A percentile compares a stretch with the other conserved stretches of the same genome.
Evolutionary conservation across 352 stramenopile species (phyloP).

Genomic region (Pythium guiyangense): DNA sequence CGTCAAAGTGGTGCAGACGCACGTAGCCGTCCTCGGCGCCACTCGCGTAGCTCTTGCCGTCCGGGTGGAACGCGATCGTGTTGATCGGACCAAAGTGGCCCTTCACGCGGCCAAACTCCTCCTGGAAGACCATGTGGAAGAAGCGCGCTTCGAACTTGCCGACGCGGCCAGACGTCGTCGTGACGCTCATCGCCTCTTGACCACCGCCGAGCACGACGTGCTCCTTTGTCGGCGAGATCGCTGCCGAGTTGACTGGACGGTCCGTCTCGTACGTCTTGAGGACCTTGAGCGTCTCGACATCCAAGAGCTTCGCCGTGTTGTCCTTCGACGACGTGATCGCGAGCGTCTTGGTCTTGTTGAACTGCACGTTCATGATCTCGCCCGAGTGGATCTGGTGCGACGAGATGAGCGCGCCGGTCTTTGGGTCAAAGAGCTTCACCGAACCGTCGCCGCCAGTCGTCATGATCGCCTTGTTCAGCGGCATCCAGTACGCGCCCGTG

Average conservation of each 20-base stretch:
- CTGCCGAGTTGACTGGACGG: slow-evolving; percentile 97
- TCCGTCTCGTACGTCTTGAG: slow-evolving; percentile 99
- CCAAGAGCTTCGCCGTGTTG: slow-evolving; percentile 96
- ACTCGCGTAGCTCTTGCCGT: slow-evolving; percentile 98
- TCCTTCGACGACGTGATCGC: slow-evolving; percentile 97
- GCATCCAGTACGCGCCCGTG: slow-evolving; percentile 83
- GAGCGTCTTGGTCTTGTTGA: slow-evolving; percentile 96
- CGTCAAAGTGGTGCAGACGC: slow-evolving; percentile 97
- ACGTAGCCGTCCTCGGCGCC: slow-evolving; percentile 98
- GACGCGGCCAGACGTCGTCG: slow-evolving; percentile 90
- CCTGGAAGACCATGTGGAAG: slow-evolving; percentile 98
- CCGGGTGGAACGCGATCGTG: slow-evolving; percentile 97
- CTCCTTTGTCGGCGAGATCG: slow-evolving; percentile 96
- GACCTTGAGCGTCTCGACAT: slow-evolving; percentile 93
- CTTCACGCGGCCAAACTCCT: slow-evolving; percentile 98
- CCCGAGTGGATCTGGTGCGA: slow-evolving; percentile 92
- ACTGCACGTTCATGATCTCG: slow-evolving; percentile 95
- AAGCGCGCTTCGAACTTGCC: slow-evolving; percentile 96
- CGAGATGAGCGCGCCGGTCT: slow-evolving; percentile 60
- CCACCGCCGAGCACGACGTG: slow-evolving; percentile 96
- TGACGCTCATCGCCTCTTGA: slow-evolving; percentile 99
- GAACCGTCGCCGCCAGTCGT: slow-evolving; percentile 78
- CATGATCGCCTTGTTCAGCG: slow-evolving; percentile 84
- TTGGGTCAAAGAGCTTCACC: slow-evolving; percentile 79
- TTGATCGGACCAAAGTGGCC: slow-evolving; percentile 99